Conservation (phyloP, 2,329 filamentous ascomycete genomes). For the Fusarium fujikuroi region DNA sequence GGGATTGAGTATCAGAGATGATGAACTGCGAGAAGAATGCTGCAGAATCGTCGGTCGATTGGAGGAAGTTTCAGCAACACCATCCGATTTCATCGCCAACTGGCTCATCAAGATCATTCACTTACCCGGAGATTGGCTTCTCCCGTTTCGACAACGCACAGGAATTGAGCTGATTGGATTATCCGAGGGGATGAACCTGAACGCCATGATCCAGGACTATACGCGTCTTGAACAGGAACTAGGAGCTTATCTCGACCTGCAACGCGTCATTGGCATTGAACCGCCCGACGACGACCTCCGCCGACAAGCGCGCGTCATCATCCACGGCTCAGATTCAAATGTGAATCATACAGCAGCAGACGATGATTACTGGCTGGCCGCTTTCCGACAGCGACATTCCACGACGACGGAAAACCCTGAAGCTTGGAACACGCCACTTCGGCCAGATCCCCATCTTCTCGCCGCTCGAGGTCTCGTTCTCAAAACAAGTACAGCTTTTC, state of each 20-base stretch:
- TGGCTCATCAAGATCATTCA: slow-evolving; percentile 40
- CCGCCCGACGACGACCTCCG: slow-evolving; percentile 34
- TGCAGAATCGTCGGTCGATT: slow-evolving; percentile 32
- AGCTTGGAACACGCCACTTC: neutral
- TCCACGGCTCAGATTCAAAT: slow-evolving; percentile 30
- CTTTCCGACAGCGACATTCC: slow-evolving; percentile 39
- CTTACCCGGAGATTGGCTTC: slow-evolving; percentile 34
- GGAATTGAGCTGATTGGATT: slow-evolving; percentile 1
- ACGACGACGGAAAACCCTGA: slow-evolving; percentile 1
- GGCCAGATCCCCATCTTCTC: slow-evolving; percentile 7
- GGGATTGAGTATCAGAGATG: slow-evolving; percentile 14
- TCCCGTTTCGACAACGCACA: slow-evolving; percentile 29
- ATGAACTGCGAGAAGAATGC: slow-evolving; percentile 37
- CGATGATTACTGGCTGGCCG: slow-evolving; percentile 38
- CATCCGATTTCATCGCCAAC: slow-evolving; percentile 40
- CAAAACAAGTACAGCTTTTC: slow-evolving; percentile 32
- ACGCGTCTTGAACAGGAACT: slow-evolving; percentile 34
- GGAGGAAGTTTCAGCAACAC: slow-evolving; percentile 34
- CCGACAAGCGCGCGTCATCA: slow-evolving; percentile 32
- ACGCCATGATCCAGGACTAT: slow-evolving; percentile 38
- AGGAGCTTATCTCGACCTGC: slow-evolving; percentile 21
- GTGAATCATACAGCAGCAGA: slow-evolving; percentile 38
- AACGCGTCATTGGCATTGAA: slow-evolving; percentile 31
- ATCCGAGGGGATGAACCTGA: neutral
- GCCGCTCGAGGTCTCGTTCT: slow-evolving; percentile 23